Evolutionary conservation across 2,329 filamentous ascomycete genomes (phyloP).

Genomic region (Onygena corvina): DNA sequence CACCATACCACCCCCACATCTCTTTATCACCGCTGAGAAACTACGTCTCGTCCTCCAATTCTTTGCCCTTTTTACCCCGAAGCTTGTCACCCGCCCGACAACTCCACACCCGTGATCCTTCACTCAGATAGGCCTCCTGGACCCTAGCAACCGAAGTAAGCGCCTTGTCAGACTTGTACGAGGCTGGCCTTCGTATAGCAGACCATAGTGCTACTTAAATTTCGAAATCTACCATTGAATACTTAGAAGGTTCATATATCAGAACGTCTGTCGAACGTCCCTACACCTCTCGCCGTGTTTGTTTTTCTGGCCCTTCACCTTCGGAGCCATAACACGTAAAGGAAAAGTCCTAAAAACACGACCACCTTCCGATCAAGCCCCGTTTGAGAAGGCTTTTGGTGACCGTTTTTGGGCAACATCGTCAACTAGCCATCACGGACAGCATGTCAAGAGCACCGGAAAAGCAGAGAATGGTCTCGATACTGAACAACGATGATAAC

Average conservation of each 20-base stretch:
- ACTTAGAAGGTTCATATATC: not conserved
- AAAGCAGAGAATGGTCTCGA: conserved; percentile 26
- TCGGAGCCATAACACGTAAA: not conserved
- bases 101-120: conserved; percentile 1
- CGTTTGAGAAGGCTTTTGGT: no score
- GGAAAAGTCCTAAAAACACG: not conserved
- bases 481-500: conserved; percentile 38
- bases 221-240: not conserved
- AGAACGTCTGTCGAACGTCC: not conserved
- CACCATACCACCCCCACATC: not conserved
- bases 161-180: conserved; percentile 4
- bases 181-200: not conserved
- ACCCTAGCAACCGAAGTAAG: not conserved
- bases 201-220: not conserved
- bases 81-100: not conserved
- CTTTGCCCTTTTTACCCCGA: not conserved
- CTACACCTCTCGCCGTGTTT: not conserved
- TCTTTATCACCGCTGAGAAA: not conserved
- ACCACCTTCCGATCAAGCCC: no score
- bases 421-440: not conserved
- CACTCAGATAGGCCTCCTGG: not conserved
- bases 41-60: not conserved
- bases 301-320: no score
- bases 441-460: not conserved
- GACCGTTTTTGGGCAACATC: no score